phyloP scores from a whole-genome alignment of 805 yeast genomes.

The Lipomyces starkeyi region DNA sequence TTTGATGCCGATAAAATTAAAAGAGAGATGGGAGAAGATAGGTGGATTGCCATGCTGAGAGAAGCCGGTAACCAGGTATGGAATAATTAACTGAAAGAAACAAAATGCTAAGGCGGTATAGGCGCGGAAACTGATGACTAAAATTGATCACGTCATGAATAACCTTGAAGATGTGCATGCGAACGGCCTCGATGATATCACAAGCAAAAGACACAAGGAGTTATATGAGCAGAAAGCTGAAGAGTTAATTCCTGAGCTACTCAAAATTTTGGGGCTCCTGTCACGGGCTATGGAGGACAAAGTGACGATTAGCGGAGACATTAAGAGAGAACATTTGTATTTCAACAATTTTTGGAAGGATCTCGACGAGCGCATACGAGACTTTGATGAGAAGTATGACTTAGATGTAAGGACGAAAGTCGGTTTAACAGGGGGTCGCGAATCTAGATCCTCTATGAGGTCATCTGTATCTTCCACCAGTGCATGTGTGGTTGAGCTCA shows the following conservation, averaged over 20 bases:
- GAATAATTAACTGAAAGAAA: not conserved
- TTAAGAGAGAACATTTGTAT: constrained; percentile 20
- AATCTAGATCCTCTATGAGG: constrained; percentile 22
- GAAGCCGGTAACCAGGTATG: constrained; percentile 22
- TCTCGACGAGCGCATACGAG: constrained; percentile 22
- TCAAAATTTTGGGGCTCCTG: constrained; percentile 20
- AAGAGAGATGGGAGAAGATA: constrained; percentile 30
- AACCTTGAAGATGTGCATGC: constrained; percentile 8
- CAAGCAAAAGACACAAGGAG: not conserved
- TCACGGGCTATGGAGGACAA: constrained; percentile 19
- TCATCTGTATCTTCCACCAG: constrained; percentile 19
- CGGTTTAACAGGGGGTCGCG: constrained; percentile 2
- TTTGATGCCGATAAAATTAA: constrained; percentile 9
- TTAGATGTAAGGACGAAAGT: constrained; percentile 15
- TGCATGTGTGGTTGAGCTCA: constrained; percentile 5
- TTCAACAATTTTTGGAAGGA: constrained; percentile 25
- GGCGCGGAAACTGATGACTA: constrained; percentile 24
- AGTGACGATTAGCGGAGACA: constrained; percentile 16
- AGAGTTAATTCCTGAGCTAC: constrained; percentile 17
- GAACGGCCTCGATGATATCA: not conserved
- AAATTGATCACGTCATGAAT: constrained; percentile 17
- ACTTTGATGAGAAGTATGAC: constrained; percentile 23
- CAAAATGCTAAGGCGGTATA: not conserved
- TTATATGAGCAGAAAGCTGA: constrained; percentile 17
- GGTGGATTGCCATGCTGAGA: constrained; percentile 24